phyloP scores from a whole-genome alignment of 2,329 filamentous ascomycete genomes.

The Aspergillus neotritici region DNA sequence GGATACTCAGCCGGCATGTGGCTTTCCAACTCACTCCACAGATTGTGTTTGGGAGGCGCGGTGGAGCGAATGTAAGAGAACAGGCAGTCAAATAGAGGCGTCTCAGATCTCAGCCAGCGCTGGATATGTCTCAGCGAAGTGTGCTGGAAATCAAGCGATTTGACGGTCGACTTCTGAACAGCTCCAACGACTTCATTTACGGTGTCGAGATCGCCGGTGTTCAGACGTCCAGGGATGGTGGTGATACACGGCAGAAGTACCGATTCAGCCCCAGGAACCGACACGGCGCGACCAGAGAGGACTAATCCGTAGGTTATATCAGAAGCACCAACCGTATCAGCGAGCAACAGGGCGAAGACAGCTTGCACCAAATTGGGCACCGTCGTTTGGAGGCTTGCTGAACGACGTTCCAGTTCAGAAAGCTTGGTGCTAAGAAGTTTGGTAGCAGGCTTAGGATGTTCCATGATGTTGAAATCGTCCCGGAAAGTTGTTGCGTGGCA shows the following conservation, averaged over 20 bases:
- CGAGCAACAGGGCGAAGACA: slow-evolving; percentile 30
- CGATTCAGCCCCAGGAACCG: slow-evolving; percentile 25
- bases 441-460: slow-evolving; percentile 8
- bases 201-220: slow-evolving; percentile 15
- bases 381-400: slow-evolving; percentile 25
- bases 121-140: slow-evolving; percentile 33
- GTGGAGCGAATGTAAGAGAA: slow-evolving; percentile 28
- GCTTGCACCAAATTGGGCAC: slow-evolving; percentile 29
- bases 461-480: slow-evolving; percentile 2
- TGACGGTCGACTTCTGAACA: slow-evolving; percentile 20
- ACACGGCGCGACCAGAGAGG: slow-evolving; percentile 29
- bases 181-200: slow-evolving; percentile 19
- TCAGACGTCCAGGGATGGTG: slow-evolving; percentile 33
- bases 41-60: slow-evolving; percentile 6
- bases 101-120: slow-evolving; percentile 28
- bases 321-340: slow-evolving; percentile 20
- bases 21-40: slow-evolving; percentile 30
- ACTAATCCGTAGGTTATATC: slow-evolving; percentile 32
- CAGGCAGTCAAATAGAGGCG: slow-evolving; percentile 30
- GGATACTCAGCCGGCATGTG: slow-evolving; percentile 34
- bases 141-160: slow-evolving; percentile 32
- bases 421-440: slow-evolving; percentile 17
- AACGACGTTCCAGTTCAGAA: slow-evolving; percentile 21
- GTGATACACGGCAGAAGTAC: slow-evolving; percentile 35
- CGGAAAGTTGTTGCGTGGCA: slow-evolving; percentile 20